Evolutionary conservation across 495 filamentous ascomycete species (phyloP), one percentile per base, ranked within the genome.

Genomic region (Penicillium simplicissimum): DNA sequence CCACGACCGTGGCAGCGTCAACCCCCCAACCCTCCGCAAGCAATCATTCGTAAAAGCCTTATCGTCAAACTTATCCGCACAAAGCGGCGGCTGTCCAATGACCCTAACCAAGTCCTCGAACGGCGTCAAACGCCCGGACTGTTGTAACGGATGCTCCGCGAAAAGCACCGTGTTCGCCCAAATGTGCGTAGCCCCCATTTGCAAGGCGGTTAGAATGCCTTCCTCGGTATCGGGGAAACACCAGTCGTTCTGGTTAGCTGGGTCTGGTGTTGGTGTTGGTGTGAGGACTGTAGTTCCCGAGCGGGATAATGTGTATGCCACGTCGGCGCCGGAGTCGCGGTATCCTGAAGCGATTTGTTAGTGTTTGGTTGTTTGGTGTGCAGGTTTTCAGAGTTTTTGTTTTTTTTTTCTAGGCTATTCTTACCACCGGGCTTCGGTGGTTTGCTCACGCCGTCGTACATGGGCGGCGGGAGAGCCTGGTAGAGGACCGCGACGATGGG

Each of bases 91-190:
- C 51, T 77, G 74, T 8, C 70, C 74, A 23, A 74, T 37, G 10
- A 77, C 67, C 10, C 40, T 56, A 4, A 75, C n/a, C 14, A 42
- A 9, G 14, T 47, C 53, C 35, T 69, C 65, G n/a, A 58, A 52
- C 34, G 62, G 51, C 8, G 45, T 59, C 14, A 75, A 57, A 28
- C 23, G 31, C 3, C 47, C 15, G 1, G 72, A 74, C 0, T 55
- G 61, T 55, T 76, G 74, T 11, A 76, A 36, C 1, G 74, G 71
- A 53, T 76, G 72, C 23, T 68, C 63, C 8, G 66, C 54, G 35
- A 75, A 76, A n/a, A 75, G 57, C 19, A 74, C 67, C 6, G 74
- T 75, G 33, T 75, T 76, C 0, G 72, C 74, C 74, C 74, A 76
- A 6, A 75, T 55, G 58, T 74, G 71, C 8, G 74, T 76, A 4